Conservation (phyloP, 768 basidiomycete species). For the Tulasnella sp. region DNA sequence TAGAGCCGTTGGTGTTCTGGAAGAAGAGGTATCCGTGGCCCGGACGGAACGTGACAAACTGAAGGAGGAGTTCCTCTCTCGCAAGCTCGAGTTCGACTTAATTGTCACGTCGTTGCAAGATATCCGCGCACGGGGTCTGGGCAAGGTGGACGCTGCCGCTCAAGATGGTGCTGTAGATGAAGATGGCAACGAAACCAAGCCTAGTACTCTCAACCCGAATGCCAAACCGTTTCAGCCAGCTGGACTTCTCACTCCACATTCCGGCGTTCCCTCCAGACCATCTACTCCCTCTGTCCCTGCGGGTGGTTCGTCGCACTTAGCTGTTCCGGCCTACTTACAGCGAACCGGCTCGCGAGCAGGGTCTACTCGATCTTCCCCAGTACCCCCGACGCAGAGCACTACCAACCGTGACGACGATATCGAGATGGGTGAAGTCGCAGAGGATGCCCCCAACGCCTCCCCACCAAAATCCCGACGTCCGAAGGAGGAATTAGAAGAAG, state of each 20-base stretch:
- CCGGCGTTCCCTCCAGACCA: slow-evolving; percentile 16
- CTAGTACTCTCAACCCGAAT: slow-evolving; percentile 36
- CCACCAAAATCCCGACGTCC: slow-evolving; percentile 34
- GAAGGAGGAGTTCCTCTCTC: slow-evolving; percentile 41
- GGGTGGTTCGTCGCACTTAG: slow-evolving; percentile 12
- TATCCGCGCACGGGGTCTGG: slow-evolving; percentile 23
- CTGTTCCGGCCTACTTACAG: neutral
- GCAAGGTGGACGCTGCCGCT: slow-evolving; percentile 11
- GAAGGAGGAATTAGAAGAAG: slow-evolving; percentile 74
- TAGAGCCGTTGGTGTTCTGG: slow-evolving; percentile 24
- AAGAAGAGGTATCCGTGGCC: slow-evolving; percentile 24
- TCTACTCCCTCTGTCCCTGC: slow-evolving; percentile 7
- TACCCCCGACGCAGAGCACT: slow-evolving; percentile 29
- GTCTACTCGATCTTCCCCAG: slow-evolving; percentile 32
- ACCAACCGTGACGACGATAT: slow-evolving; percentile 55
- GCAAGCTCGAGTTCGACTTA: slow-evolving; percentile 31
- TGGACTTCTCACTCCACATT: slow-evolving; percentile 16
- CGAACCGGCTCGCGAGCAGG: slow-evolving; percentile 11
- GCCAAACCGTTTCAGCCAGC: slow-evolving; percentile 40
- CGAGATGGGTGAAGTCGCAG: slow-evolving; percentile 89
- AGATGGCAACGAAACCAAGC: neutral
- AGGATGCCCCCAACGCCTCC: slow-evolving; percentile 48
- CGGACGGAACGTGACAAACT: slow-evolving; percentile 43
- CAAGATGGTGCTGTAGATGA: slow-evolving; percentile 12
- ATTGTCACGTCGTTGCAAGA: slow-evolving; percentile 14